Evolutionary conservation across 2,329 filamentous ascomycete genomes (phyloP).

Genomic region (Diaporthe australafricana): DNA sequence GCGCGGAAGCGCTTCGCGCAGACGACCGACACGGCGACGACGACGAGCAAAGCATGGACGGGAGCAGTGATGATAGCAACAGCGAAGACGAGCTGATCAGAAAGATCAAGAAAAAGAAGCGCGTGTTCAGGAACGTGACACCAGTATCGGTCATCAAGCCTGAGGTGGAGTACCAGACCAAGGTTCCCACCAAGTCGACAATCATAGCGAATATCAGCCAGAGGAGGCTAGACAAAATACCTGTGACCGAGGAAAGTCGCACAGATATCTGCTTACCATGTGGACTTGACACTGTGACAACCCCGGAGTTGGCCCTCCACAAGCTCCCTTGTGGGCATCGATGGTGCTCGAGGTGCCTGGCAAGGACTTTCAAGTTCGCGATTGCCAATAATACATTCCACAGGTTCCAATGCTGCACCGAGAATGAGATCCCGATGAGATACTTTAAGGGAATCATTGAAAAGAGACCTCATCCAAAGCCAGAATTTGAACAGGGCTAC

Average conservation of each 20-base stretch:
- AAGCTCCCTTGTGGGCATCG: constrained; percentile 22
- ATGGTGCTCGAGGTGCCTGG: constrained; percentile 20
- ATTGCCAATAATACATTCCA: constrained; percentile 15
- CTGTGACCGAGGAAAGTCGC: neutral
- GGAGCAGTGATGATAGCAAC: neutral
- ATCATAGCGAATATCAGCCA: constrained; percentile 25
- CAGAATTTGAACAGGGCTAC: constrained; percentile 11
- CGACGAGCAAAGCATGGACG: constrained; percentile 1
- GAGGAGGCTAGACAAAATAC: neutral
- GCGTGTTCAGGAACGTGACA: neutral
- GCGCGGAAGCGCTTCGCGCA: neutral
- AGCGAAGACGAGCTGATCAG: neutral
- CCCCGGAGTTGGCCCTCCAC: neutral
- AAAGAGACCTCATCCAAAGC: constrained; percentile 9
- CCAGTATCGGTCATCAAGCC: constrained; percentile 12
- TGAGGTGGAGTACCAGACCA: constrained; percentile 12
- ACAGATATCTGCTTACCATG: constrained; percentile 17
- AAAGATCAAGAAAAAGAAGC: neutral
- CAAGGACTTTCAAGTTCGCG: constrained; percentile 24
- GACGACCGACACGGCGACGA: neutral
- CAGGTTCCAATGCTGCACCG: constrained; percentile 20
- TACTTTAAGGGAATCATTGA: neutral
- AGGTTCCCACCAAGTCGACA: constrained; percentile 3
- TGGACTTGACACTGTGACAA: neutral
- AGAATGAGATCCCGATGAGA: neutral